phyloP scores from a whole-genome alignment of 768 basidiomycete species.

The Leccinum subgranulosum region DNA sequence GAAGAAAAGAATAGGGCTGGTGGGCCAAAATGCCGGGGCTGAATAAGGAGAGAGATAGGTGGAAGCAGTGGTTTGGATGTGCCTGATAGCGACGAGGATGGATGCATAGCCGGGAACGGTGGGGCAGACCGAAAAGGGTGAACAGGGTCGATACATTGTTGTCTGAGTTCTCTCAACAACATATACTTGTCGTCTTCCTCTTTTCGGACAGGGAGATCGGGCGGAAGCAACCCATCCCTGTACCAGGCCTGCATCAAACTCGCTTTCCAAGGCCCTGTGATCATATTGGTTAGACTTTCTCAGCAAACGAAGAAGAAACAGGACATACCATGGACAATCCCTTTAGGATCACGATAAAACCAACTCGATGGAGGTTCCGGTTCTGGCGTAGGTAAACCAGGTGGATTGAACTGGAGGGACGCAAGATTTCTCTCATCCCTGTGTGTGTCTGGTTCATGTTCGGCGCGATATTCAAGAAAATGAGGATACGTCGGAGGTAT shows the following conservation, averaged over 20 bases:
- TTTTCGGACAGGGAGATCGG: conserved; percentile 75
- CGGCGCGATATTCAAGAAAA: conserved; percentile 66
- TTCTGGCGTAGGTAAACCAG: conserved; percentile 72
- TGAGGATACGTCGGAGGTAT: conserved; percentile 88
- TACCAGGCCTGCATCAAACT: conserved; percentile 88
- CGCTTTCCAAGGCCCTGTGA: conserved; percentile 81
- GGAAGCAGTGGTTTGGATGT: conserved; percentile 54
- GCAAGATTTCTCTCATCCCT: conserved; percentile 47
- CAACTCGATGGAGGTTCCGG: conserved; percentile 68
- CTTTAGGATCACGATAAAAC: conserved; percentile 84
- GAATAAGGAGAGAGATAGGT: conserved; percentile 74
- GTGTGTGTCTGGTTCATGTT: conserved; percentile 56
- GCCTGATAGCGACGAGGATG: conserved; percentile 30
- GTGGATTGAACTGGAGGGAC: conserved; percentile 71
- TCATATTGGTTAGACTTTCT: conserved; percentile 7
- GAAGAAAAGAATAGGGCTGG: conserved; percentile 86
- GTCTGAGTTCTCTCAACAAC: conserved; percentile 68
- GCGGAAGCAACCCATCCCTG: conserved; percentile 77
- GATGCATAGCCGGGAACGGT: conserved; percentile 37
- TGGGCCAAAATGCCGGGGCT: conserved; percentile 81
- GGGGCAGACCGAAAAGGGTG: conserved; percentile 63
- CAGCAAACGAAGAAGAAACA: background rate
- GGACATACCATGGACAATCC: conserved; percentile 67
- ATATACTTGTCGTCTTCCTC: conserved; percentile 71
- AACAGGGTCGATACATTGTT: conserved; percentile 78